phyloP scores from a whole-genome alignment of 1,284 basidiomycete genomes.

The Rhodotorula mucilaginosa region DNA sequence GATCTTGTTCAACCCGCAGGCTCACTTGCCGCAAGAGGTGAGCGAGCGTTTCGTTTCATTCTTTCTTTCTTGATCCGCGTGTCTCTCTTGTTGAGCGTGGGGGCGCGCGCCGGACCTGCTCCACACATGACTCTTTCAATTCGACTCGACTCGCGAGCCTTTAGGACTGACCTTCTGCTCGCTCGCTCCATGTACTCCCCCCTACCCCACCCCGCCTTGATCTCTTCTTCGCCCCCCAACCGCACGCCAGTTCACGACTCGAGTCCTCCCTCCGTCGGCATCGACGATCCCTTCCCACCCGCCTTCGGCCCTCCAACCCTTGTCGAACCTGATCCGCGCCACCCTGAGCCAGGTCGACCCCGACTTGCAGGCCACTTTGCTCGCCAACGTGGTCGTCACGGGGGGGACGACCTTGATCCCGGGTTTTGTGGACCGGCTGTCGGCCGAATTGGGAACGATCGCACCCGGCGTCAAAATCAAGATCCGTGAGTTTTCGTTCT shows the following conservation, averaged over 20 bases:
- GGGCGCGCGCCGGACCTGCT: too few species aligned
- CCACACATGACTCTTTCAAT: conserved; percentile 18
- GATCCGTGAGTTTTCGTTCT: conserved; percentile 55
- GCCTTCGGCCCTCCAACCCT: conserved; percentile 71
- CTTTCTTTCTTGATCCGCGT: too few species aligned
- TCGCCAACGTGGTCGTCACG: conserved; percentile 90
- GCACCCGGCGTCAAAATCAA: conserved; percentile 62
- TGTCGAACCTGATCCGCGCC: conserved; percentile 54
- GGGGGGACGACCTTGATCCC: conserved; percentile 84
- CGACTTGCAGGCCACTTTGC: conserved; percentile 82
- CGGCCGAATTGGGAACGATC: conserved; percentile 70
- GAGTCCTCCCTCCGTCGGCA: conserved; percentile 56
- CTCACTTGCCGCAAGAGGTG: conserved; percentile 65
- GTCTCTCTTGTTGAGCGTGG: too few species aligned
- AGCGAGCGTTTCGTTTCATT: conserved; percentile 45
- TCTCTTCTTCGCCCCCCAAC: conserved; percentile 4
- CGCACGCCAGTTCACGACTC: conserved; percentile 42
- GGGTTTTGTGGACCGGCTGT: conserved; percentile 81
- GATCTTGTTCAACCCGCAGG: conserved; percentile 78
- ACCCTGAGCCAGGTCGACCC: conserved; percentile 64
- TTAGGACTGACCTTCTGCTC: too few species aligned
- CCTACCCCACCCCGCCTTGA: too few species aligned
- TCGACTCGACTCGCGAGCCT: not conserved
- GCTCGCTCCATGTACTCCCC: too few species aligned
- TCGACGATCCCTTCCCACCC: conserved; percentile 61